phyloP scores from a whole-genome alignment of 768 basidiomycete genomes.

The Cystoderma amianthinum region DNA sequence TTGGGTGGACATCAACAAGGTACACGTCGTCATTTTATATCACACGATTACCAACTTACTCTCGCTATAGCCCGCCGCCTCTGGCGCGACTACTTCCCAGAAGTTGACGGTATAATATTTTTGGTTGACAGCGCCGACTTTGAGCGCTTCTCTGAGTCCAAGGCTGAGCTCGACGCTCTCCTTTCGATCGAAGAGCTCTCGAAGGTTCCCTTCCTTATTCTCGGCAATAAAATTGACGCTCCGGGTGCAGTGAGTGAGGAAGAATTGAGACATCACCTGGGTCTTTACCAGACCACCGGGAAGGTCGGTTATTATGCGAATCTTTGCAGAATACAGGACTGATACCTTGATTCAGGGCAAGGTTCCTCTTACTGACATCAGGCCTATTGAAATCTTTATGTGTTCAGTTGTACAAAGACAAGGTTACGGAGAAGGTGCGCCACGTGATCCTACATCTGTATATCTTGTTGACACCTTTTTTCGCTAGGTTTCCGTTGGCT shows the following conservation, averaged over 20 bases:
- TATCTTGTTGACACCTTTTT: conserved; percentile 3
- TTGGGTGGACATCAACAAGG: conserved; percentile 97
- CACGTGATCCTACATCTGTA: conserved; percentile 1
- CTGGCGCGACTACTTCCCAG: conserved; percentile 99
- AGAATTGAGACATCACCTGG: conserved; percentile 90
- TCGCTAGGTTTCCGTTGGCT: conserved; percentile 87
- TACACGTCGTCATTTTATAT: conserved; percentile 19
- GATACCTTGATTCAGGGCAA: conserved; percentile 64
- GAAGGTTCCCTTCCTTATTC: conserved; percentile 96
- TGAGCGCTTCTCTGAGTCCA: conserved; percentile 94
- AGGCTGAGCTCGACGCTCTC: conserved; percentile 94
- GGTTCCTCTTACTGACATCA: conserved; percentile 91
- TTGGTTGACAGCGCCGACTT: conserved; percentile 96
- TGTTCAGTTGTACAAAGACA: conserved; percentile 99
- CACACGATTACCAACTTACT: background rate
- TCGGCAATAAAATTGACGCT: conserved; percentile 99
- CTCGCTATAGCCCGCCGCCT: conserved; percentile 79
- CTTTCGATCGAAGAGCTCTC: conserved; percentile 92
- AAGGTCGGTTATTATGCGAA: conserved; percentile 52
- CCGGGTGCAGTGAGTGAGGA: conserved; percentile 96
- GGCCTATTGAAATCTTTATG: conserved; percentile 99
- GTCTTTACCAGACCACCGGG: conserved; percentile 98
- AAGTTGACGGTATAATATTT: conserved; percentile 98
- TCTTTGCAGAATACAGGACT: background rate
- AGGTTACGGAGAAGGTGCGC: conserved; percentile 91